Base-by-base conservation (phyloP, 345 rosid genomes). In the Pistacia vera region DNA sequence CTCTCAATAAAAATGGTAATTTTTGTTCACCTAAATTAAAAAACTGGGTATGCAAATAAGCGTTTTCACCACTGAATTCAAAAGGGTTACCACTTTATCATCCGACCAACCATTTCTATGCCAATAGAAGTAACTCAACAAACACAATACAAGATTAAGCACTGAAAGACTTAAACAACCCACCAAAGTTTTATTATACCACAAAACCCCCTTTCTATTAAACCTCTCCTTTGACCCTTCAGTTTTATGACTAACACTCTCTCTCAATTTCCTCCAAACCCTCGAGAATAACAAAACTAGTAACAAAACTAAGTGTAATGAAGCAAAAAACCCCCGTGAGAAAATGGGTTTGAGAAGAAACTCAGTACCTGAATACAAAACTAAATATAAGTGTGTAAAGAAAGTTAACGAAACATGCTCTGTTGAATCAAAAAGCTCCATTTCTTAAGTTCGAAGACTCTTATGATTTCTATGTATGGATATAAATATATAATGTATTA, bases 41-140 rank as follows among this genome's bases (percentile, higher is more conserved):
- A 76, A 75, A 71, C 10, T 77, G 80, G 64, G 61, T 36, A 61
- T 82, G 72, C 75, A 91, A 55, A 75, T 70, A 75, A 90, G 78
- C 38, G 95, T 79, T 80, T 82, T 85, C 22, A 88, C 76, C 18
- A 77, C 85, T 66, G 83, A 87, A 86, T 94, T 93, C 68, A 83
- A 81, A 77, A 91, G 80, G 72, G 86, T 85, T 58, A 87, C 86
- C 68, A 88, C 64, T 12, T 81, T 77, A 63, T 61, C 78, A 76
- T 84, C 91, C 33, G 83, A 86, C 95, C 92, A 90, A 46, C 74
- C 88, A 81, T 86, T 87, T 69, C 69, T 80, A 78, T 85, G 83
- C 97, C 95, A 86, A 70, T 79, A 87, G 70, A 92, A 90, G 78
- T 92, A 90, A 76, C 86, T 88, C 69, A 88, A 66, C 20, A 81